Percentiles rank a stretch among this genome's conserved stretches.
Conservation (phyloP, 2,329 filamentous ascomycete genomes). For the Emmonsia crescens region DNA sequence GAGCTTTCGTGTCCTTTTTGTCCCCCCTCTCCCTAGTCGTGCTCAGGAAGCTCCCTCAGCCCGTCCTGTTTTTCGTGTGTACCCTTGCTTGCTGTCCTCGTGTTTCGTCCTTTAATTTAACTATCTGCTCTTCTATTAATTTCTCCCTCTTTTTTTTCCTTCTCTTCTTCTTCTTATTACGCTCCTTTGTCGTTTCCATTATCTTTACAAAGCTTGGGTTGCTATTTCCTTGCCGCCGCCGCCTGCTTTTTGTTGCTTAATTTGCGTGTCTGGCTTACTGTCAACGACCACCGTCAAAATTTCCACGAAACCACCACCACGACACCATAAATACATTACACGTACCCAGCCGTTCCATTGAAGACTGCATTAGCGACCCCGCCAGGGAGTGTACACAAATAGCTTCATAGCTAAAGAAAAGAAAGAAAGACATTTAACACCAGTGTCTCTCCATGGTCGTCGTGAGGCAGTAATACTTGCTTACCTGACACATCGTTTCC, state of each 20-base stretch:
- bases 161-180: constrained; percentile 2
- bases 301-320: background rate
- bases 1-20: background rate
- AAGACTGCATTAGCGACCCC: background rate
- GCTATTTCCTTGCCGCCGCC: background rate
- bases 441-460: background rate
- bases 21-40: background rate
- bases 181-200: constrained; percentile 6
- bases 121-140: constrained; percentile 6
- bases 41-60: background rate
- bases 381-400: background rate
- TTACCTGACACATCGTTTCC: background rate
- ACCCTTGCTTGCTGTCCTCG: background rate
- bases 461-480: background rate
- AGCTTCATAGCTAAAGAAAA: background rate
- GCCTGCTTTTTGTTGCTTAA: background rate
- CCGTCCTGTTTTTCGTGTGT: background rate
- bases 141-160: background rate
- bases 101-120: background rate
- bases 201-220: background rate
- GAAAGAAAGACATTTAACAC: background rate
- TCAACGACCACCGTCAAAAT: background rate
- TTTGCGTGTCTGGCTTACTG: background rate
- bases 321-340: background rate
- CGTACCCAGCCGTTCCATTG: background rate